These are phyloP conservation scores for Colletotrichum sp. DNA, from an alignment of 2,329 filamentous ascomycete genomes.

Conservation along the genomic window DNA sequence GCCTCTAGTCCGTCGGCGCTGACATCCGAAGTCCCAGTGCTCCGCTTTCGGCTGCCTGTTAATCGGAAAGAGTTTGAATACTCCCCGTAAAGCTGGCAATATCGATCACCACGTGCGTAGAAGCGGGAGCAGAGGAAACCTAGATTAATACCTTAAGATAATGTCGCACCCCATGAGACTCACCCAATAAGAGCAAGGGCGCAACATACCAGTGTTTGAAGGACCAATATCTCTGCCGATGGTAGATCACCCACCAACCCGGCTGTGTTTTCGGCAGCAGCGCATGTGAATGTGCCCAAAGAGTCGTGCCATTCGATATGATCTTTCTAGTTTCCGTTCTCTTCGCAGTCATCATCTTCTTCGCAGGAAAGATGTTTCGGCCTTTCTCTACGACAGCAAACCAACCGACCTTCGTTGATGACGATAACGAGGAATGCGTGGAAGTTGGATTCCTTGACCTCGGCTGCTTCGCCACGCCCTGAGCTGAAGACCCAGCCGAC, in stretches of 20 bases:
- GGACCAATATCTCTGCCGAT: too few species aligned
- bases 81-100: too few species aligned
- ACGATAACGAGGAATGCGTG: not conserved
- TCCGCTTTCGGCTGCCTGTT: not conserved
- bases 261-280: too few species aligned
- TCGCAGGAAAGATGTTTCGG: not conserved
- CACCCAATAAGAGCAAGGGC: too few species aligned
- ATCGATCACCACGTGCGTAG: not conserved
- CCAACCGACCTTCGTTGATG: not conserved
- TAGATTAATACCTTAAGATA: not conserved
- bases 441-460: too few species aligned
- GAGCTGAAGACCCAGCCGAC: not conserved
- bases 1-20: not conserved
- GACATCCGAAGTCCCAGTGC: not conserved
- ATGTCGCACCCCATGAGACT: too few species aligned
- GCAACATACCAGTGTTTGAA: too few species aligned
- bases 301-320: not conserved
- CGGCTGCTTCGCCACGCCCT: too few species aligned
- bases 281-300: too few species aligned
- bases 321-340: not conserved
- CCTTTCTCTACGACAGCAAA: not conserved
- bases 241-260: too few species aligned
- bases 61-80: accelerated
- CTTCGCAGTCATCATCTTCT: not conserved
- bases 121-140: not conserved